Evolutionary conservation across 1,284 basidiomycete genomes (phyloP).

Genomic region (Ceratobasidium papillatum): DNA sequence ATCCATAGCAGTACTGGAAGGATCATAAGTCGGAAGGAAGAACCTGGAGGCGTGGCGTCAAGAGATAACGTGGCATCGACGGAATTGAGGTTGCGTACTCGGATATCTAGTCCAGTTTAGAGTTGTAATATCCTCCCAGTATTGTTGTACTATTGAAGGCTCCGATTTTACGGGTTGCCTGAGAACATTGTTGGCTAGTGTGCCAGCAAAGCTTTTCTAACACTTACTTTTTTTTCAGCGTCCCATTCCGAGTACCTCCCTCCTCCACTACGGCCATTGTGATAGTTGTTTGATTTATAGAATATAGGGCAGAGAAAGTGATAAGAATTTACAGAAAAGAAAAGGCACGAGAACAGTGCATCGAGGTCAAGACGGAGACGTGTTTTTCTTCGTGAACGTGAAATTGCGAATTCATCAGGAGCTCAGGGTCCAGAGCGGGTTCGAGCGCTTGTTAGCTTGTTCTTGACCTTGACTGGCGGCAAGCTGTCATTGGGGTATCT

Average conservation of each 20-base stretch:
- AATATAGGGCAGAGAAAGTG: not conserved
- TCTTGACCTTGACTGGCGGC: slow-evolving; percentile 26
- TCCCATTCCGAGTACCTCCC: not conserved
- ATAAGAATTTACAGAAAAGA: slow-evolving; percentile 20
- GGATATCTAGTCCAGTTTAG: slow-evolving; percentile 43
- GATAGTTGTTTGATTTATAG: not conserved
- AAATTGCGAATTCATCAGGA: slow-evolving; percentile 28
- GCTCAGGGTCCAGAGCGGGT: slow-evolving; percentile 9
- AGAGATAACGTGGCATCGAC: not conserved
- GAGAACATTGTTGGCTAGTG: not conserved
- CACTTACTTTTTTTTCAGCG: not conserved
- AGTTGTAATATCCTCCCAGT: slow-evolving; percentile 44
- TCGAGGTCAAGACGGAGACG: not conserved
- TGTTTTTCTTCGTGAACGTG: slow-evolving; percentile 27
- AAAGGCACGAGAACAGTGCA: not conserved
- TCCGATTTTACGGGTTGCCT: not conserved
- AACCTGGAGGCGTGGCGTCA: slow-evolving; percentile 8
- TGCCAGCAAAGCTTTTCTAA: not conserved
- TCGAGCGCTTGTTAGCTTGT: slow-evolving; percentile 25
- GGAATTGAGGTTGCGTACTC: not conserved
- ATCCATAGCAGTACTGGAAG: slow-evolving; percentile 75
- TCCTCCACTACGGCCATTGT: not conserved
- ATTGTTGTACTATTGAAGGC: slow-evolving; percentile 11
- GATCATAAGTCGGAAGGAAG: slow-evolving; percentile 74
- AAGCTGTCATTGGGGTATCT: not conserved